Evolutionary conservation across 2,329 filamentous ascomycete genomes (phyloP), one percentile per base, ranked within the genome.

Genomic region (Berkeleyomyces basicola): DNA sequence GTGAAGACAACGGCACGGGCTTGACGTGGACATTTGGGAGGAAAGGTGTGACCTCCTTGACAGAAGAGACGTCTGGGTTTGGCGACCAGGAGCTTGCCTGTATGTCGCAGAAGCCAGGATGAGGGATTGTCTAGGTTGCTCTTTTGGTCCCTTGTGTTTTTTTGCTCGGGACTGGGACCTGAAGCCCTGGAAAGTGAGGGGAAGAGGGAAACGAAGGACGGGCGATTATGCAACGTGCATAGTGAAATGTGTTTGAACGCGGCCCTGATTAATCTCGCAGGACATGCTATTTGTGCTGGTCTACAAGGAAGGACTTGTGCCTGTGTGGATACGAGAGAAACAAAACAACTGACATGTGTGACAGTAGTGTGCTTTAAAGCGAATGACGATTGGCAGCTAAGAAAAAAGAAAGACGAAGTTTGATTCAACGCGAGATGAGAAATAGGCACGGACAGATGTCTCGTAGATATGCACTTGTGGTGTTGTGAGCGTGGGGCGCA

Each of bases 321-420:
- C 11, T 39, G 51, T 37, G 39, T 55, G 33, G 39, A 11, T 37
- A 3, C 9, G 33, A 7, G 16, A 36, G 14, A 55, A 55, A 39
- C 51, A 55, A 55, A 55, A 11, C 0, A 14, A 31, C 36, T 55
- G 51, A 36, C 51, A 37, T 55, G 51, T 7, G 51, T 55, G 51
- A 55, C 51, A 55, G 51, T 55, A 55, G 51, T 55, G 51, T 31
- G 51, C 39, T 55, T 55, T 14, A 55, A 55, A 55, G 33, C n/a
- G 51, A 55, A 55, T n/a, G 39, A 39, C 36, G 33, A 14, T 7
- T 11, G 33, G 51, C 7, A 55, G 11, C 14, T n/a, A 46, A 14
- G 39, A 6, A 37, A 55, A 14, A 55, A 16, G 36, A 16, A 14
- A 55, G 11, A 39, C 37, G 11, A 55, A 16, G 16, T 11, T 55